Evolutionary conservation across 768 basidiomycete species (phyloP).

Genomic region (Sarcomyxa edulis): DNA sequence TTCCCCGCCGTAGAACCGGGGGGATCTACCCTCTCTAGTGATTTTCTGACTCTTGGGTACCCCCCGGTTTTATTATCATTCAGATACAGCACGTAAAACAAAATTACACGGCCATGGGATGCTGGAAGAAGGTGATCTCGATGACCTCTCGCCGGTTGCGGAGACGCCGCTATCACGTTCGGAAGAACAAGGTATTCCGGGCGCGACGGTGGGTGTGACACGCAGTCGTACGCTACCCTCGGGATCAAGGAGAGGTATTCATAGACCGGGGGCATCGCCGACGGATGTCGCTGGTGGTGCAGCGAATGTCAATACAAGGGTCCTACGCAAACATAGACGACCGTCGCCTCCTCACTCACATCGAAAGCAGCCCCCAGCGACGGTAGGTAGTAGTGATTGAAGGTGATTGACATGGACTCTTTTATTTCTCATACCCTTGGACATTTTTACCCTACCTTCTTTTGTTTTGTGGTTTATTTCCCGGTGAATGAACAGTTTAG

Average conservation of each 20-base stretch:
- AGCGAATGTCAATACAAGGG: slow-evolving; percentile 30
- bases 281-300: slow-evolving; percentile 5
- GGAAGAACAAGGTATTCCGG: slow-evolving; percentile 18
- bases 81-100: slow-evolving; percentile 6
- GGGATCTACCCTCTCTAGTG: too few species aligned
- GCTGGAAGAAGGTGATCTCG: slow-evolving; percentile 30
- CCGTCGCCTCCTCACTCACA: slow-evolving; percentile 35
- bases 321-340: slow-evolving; percentile 50
- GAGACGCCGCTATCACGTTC: slow-evolving; percentile 33
- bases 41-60: slow-evolving; percentile 21
- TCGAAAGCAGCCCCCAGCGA: too few species aligned
- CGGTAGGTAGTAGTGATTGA: too few species aligned
- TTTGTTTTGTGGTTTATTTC: too few species aligned
- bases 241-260: slow-evolving; percentile 16
- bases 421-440: too few species aligned
- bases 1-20: slow-evolving; percentile 22
- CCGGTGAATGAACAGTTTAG: too few species aligned
- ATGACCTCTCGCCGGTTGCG: slow-evolving; percentile 41
- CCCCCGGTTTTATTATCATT: slow-evolving; percentile 19
- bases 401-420: too few species aligned
- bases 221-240: slow-evolving; percentile 67
- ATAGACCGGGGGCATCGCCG: slow-evolving; percentile 10
- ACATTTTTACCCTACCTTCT: too few species aligned
- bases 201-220: slow-evolving; percentile 34
- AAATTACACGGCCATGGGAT: slow-evolving; percentile 15